Percentiles rank a stretch among this genome's conserved stretches.
Evolutionary conservation across 1,284 basidiomycete genomes (phyloP).

Genomic region (Ceratobasidium sp.): DNA sequence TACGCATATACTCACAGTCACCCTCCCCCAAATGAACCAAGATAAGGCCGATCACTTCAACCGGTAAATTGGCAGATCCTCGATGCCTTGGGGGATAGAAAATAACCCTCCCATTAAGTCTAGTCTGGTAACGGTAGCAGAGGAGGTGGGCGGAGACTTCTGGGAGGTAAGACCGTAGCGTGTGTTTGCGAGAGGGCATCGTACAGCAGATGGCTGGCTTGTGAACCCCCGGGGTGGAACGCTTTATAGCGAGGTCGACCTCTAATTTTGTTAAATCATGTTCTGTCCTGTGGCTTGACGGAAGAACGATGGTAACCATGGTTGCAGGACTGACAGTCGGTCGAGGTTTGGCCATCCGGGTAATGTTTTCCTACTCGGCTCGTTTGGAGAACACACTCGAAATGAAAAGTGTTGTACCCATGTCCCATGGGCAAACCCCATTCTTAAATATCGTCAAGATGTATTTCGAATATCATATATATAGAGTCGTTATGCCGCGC

Average conservation of each 20-base stretch:
- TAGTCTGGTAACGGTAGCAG: background rate
- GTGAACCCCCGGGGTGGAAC: background rate
- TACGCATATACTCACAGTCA: slow-evolving; percentile 9
- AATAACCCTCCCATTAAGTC: background rate
- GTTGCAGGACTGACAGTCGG: slow-evolving; percentile 31
- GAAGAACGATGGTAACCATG: slow-evolving; percentile 38
- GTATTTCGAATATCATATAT: background rate
- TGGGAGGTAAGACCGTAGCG: slow-evolving; percentile 1
- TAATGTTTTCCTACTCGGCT: slow-evolving; percentile 27
- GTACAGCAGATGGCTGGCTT: background rate
- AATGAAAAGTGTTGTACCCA: background rate
- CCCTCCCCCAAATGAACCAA: slow-evolving; percentile 4
- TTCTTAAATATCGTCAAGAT: background rate
- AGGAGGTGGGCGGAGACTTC: background rate
- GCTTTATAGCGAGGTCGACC: background rate
- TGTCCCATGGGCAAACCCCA: background rate
- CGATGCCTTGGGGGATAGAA: background rate
- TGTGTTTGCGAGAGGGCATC: slow-evolving; percentile 29
- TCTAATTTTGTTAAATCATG: background rate
- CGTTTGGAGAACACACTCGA: background rate
- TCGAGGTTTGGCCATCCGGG: slow-evolving; percentile 13
- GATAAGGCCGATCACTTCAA: slow-evolving; percentile 16
- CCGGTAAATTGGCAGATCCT: slow-evolving; percentile 3
- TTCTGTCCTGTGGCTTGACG: slow-evolving; percentile 32
- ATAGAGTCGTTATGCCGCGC: background rate